Evolutionary conservation across 2,329 filamentous ascomycete species (phyloP), one percentile per base, ranked within the genome.

Genomic region (Dactylellina drechsleri): DNA sequence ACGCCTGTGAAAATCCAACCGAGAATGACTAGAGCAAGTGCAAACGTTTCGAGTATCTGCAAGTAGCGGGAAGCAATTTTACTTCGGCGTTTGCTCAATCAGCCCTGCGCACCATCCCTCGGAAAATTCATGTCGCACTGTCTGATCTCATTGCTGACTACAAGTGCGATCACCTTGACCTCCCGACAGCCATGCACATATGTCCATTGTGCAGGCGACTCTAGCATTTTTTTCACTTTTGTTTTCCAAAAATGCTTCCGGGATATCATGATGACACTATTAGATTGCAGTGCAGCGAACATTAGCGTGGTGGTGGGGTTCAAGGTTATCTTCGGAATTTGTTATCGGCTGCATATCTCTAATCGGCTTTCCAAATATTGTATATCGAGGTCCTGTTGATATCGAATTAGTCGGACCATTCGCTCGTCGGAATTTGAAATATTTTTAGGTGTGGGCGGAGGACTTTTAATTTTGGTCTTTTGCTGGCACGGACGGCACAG

Each of bases 271-370:
- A 43, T 61, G 52, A 43, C 50, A 43, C 58, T 41, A 74, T 62
- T 60, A 59, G 50, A 50, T 60, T 10, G 26, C 20, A 31, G 47
- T 26, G 50, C 31, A 49, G 47, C 41, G 54, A 74, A 66, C 31
- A 10, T 36, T 74, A 67, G 31, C 40, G 50, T 40, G 50, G 31
- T 62, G 66, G 66, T 62, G 66, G 66, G 66, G 66, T 70, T 74
- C 62, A 74, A 62, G 70, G 70, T 64, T 74, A 74, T 74, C 70
- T 58, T 62, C 70, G 70, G 70, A 67, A 74, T 67, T 74, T 74
- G 70, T 74, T 74, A 74, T 74, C 70, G 45, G 60, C 28, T 59
- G 68, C 68, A 66, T 73, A 66, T 73, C 68, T 73, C 62, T 59
- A 73, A 73, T 66, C 54, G 54, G 47, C 60, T 60, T 73, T 73